Evolutionary conservation across 257 asterid genomes (phyloP), one percentile per base, ranked within the genome.

Genomic region (Cordia subcordata): DNA sequence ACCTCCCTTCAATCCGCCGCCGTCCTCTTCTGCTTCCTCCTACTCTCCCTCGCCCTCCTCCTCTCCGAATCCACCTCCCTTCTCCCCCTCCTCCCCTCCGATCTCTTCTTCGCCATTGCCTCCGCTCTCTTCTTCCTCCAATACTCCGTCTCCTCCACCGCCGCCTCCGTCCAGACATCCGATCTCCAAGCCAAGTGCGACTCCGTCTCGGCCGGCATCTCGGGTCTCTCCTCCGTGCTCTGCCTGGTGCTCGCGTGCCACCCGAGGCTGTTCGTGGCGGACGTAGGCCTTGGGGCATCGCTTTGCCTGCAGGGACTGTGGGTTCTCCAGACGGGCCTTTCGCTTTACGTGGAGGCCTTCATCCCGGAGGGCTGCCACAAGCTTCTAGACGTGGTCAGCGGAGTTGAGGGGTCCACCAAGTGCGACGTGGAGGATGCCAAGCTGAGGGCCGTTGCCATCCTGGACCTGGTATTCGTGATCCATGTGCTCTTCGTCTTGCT

Each of bases 281-380:
- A 87, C 16, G 92, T 72, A 13, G 83, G 80, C 33, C 76, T 91
- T 0, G 95, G 86, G 0, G 78, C 73, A 57, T 79, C 95, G 18
- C 38, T 88, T 51, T 82, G 79, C 71, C 81, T 88, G 67, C 96
- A 88, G 72, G 98, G 96, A 1, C 76, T 88, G 5, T 91, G 98
- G 96, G 87, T 85, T 18, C 75, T 91, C 37, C 98, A 91, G 76
- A 84, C 95, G 0, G 96, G 98, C 20, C 86, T 88, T 16, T 80
- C 96, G 8, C 85, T 88, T 27, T 85, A 88, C 21, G 94, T 91
- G 0, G 96, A 91, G 15, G 94, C 94, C 5, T 91, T 91, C 69
- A 82, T 91, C 33, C 98, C 98, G 0, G 93, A 85, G 64, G 98
- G 98, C 27, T 91, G 98, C 76, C 98, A 91, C 79, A 85, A 85